Conservation (phyloP, 2,329 filamentous ascomycete species). For the Fusarium cyanostomum region DNA sequence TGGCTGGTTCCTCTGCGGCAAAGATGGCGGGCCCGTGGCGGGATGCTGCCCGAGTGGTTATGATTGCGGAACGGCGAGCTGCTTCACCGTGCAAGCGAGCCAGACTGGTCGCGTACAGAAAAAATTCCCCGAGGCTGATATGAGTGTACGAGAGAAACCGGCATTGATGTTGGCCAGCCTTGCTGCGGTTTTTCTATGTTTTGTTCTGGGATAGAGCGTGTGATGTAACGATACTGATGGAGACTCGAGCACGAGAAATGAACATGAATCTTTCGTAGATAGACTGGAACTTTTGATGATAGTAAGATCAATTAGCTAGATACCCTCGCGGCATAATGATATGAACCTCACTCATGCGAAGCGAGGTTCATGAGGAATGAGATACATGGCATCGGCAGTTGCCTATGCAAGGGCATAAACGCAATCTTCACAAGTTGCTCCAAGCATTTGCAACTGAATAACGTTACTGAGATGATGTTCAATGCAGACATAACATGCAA, state of each 20-base stretch:
- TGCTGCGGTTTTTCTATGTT: conserved; percentile 3
- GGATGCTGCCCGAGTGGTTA: conserved; percentile 88
- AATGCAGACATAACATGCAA: background rate
- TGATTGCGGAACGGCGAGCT: conserved; percentile 76
- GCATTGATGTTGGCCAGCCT: conserved; percentile 16
- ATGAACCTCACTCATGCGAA: background rate
- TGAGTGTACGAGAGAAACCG: conserved; percentile 5
- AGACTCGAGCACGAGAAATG: conserved; percentile 1
- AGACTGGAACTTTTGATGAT: conserved; percentile 17
- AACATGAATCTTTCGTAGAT: conserved; percentile 2
- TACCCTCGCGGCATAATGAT: conserved; percentile 12
- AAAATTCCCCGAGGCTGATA: conserved; percentile 52
- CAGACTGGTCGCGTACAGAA: conserved; percentile 68
- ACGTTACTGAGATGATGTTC: background rate
- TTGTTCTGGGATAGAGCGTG: conserved; percentile 13
- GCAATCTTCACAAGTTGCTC: too few relatives aligned
- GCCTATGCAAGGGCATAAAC: too few relatives aligned
- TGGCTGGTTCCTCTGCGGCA: conserved; percentile 80
- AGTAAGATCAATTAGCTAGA: conserved; percentile 18
- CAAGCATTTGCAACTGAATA: too few relatives aligned
- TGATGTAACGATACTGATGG: conserved; percentile 8
- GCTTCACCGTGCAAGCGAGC: conserved; percentile 64
- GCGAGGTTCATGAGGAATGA: background rate
- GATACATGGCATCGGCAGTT: too few relatives aligned
- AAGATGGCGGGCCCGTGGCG: conserved; percentile 67